Base-by-base conservation (phyloP, 352 stramenopile species). In the Phytopythium ostracodes region DNA sequence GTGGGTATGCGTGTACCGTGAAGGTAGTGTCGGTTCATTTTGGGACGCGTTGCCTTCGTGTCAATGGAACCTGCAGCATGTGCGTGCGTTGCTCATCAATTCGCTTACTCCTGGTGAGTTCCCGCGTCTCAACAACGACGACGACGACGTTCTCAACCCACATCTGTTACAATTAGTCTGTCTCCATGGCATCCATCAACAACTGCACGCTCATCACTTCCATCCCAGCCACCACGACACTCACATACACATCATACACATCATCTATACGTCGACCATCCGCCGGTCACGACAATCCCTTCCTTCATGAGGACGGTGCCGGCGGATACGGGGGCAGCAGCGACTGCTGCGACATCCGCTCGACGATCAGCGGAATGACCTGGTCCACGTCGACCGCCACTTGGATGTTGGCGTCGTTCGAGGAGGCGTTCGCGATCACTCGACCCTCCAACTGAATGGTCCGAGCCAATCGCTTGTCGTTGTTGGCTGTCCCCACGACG, bases 311-410 rank as follows among this genome's bases (percentile, higher is more conserved):
- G 31, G 27, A 29, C 35, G 60, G 17, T 18, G 20, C 29, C 2
- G 15, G 22, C 4, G 25, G 29, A 20, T 42, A 42, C 43, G 53
- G 17, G 7, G 58, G 38, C 44, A 59, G 36, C 40, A 46, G 36
- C 38, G 53, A 29, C 27, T 77, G 68, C 33, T 69, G 68, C 24
- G 68, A 76, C 46, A 76, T 44, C 10, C 66, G 64, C 33, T 77
- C 67, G 10, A 69, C 59, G n/a, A 77, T 58, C 40, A 75, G 33
- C 33, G 64, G 62, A 18, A 77, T 44, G 14, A 73, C 62, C 6
- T 65, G 20, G 15, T 75, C 63, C n/a, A 64, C 63, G 27, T 75
- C 66, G 8, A 66, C 52, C 1, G 60, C 58, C 24, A 66, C 59
- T 4, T 67, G 60, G 36, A 75, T 62, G 24, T 50, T 63, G 43